Conservation (phyloP, 2,329 filamentous ascomycete species). For the Pleurostoma richardsiae region DNA sequence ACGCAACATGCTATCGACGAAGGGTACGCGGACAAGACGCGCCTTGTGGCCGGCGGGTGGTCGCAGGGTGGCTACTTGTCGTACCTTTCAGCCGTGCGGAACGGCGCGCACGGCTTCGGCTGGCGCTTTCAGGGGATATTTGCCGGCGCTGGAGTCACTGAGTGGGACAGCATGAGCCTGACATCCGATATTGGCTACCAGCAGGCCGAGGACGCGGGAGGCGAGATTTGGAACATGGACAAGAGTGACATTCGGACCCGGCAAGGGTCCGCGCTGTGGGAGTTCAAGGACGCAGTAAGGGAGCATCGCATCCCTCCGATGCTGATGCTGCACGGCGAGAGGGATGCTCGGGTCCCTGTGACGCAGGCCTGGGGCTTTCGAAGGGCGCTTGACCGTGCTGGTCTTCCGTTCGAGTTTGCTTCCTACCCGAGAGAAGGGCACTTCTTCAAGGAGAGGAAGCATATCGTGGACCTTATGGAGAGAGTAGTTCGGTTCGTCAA, state of each 20-base stretch:
- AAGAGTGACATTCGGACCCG: constrained; percentile 5
- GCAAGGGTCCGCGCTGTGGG: constrained; percentile 4
- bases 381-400: constrained; percentile 17
- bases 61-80: constrained; percentile 31
- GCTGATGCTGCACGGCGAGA: constrained; percentile 20
- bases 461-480: constrained; percentile 17
- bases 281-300: constrained; percentile 3
- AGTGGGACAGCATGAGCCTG: constrained; percentile 27
- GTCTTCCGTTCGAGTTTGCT: constrained; percentile 24
- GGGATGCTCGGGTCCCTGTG: constrained; percentile 24
- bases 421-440: constrained; percentile 27
- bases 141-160: constrained; percentile 27
- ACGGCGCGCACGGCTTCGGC: constrained; percentile 21
- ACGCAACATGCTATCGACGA: constrained; percentile 23
- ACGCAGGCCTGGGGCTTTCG: constrained; percentile 25
- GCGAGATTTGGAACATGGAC: constrained; percentile 17
- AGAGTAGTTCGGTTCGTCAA: constrained; percentile 12
- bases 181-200: constrained; percentile 21
- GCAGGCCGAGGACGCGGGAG: constrained; percentile 16
- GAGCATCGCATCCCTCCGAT: constrained; percentile 6
- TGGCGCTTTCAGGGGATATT: constrained; percentile 30
- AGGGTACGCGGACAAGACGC: constrained; percentile 21
- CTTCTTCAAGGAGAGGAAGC: constrained; percentile 19
- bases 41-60: constrained; percentile 28
- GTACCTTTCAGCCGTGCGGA: constrained; percentile 28